Conservation (phyloP, 2,329 filamentous ascomycete species). For the Sclerotinia spermophila region DNA sequence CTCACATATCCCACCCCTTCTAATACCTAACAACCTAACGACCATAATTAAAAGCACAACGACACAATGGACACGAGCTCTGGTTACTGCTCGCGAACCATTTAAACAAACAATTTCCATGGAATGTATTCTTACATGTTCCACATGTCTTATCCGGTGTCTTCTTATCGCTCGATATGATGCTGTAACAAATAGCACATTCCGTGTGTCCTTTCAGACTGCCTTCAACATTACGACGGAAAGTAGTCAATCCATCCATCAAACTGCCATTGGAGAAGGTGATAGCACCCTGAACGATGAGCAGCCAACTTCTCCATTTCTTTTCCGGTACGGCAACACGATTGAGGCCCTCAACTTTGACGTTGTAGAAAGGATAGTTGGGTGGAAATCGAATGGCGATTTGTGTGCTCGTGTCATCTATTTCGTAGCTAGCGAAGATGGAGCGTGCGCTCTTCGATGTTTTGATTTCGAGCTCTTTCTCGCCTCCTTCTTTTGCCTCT, state of each 20-base stretch:
- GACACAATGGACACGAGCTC: conserved; percentile 87
- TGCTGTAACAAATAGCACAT: conserved; percentile 95
- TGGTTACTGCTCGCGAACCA: conserved; percentile 96
- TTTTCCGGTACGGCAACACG: conserved; percentile 84
- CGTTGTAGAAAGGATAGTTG: conserved; percentile 77
- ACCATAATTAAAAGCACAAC: conserved; percentile 73
- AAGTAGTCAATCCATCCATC: conserved; percentile 80
- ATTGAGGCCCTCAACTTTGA: conserved; percentile 71
- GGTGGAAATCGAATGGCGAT: conserved; percentile 79
- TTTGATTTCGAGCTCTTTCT: conserved; percentile 62
- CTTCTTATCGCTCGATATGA: conserved; percentile 83
- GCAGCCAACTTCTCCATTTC: conserved; percentile 90
- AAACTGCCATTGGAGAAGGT: conserved; percentile 88
- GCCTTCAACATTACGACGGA: conserved; percentile 81
- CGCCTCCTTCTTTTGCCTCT: conserved; percentile 45
- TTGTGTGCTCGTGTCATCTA: conserved; percentile 81
- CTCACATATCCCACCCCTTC: not conserved
- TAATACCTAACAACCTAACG: not conserved
- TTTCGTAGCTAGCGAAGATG: conserved; percentile 76
- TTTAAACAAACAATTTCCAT: conserved; percentile 84
- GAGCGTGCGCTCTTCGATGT: conserved; percentile 69
- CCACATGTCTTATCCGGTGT: conserved; percentile 87
- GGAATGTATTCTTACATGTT: conserved; percentile 94
- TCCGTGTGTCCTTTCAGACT: conserved; percentile 90
- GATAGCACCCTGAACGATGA: conserved; percentile 86